Evolutionary conservation across 352 stramenopile species (phyloP), one percentile per base, ranked within the genome.

Genomic region (Pythium sukuiense): DNA sequence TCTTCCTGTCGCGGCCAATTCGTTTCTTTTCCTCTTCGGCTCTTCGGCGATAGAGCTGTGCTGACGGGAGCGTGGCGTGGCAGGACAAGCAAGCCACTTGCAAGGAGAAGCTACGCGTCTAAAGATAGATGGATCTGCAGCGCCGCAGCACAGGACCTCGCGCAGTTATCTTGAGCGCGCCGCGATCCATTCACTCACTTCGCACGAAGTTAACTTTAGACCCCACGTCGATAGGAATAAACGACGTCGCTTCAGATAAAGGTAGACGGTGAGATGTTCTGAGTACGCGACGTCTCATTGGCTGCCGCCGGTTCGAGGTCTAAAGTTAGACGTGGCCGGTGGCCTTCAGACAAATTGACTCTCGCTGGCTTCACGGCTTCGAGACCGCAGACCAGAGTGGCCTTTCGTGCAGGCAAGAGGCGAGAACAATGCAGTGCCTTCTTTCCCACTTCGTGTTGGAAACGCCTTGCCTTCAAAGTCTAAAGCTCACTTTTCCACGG

Each of bases 11-110:
- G 20, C 20, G 61, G 63, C 67, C 29, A 73, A 73, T 69, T 73
- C 61, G 67, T 73, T 73, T 73, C 67, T 73, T 69, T 48, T 52
- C 45, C 45, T 52, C 45, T 52, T 52, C n/a, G 45, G 27, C 45
- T 55, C 55, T 50, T 45, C 43, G 29, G 30, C 49, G 59, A 39
- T 55, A 30, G 30, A n/a, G 16, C 7, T 52, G 45, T 30, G 45
- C n/a, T 14, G 45, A 16, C 4, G 39, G 24, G 27, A 18, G 33
- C 32, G 32, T 35, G 32, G 32, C 32, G 8, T 3, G 14, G 39
- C 35, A 27, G 20, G 20, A 24, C 20, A 24, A 0, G 18, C 26
- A 52, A 6, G n/a, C 24, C 49, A 50, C 55, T 30, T 41, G 16
- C 37, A 41, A 24, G 20, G 55, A 41, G 55, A 35, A 45, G 45